phyloP scores from a whole-genome alignment of 345 rosid genomes.

The Citrus inodora region DNA sequence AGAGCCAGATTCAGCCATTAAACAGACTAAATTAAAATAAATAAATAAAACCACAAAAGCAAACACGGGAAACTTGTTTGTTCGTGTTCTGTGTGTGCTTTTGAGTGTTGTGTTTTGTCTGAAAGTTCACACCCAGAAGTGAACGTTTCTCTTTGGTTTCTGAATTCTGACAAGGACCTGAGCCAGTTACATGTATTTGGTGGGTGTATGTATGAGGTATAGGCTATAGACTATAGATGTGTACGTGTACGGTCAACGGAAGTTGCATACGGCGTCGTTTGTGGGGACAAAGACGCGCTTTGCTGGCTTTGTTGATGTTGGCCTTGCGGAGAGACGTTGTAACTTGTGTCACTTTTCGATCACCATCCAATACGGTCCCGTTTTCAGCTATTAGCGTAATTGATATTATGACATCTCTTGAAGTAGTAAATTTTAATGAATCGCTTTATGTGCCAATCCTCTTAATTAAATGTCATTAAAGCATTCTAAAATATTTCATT shows the following conservation, averaged over 20 bases:
- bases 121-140: not conserved
- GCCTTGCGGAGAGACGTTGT: constrained; percentile 23
- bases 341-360: no score
- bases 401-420: not conserved
- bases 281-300: not conserved
- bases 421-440: not conserved
- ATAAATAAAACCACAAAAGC: not conserved
- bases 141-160: not conserved
- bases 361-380: not conserved
- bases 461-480: not conserved
- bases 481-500: no score
- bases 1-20: constrained; percentile 18
- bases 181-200: not conserved
- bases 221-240: not conserved
- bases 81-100: constrained; percentile 1
- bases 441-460: not conserved
- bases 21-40: not conserved
- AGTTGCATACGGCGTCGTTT: constrained; percentile 14
- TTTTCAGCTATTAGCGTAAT: not conserved
- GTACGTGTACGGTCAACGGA: constrained; percentile 11
- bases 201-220: no score
- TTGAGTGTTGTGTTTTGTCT: not conserved
- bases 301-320: not conserved
- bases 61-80: not conserved
- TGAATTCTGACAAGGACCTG: not conserved